Evolutionary conservation across 2,329 filamentous ascomycete genomes (phyloP).

Genomic region (Pseudogymnoascus sp.): DNA sequence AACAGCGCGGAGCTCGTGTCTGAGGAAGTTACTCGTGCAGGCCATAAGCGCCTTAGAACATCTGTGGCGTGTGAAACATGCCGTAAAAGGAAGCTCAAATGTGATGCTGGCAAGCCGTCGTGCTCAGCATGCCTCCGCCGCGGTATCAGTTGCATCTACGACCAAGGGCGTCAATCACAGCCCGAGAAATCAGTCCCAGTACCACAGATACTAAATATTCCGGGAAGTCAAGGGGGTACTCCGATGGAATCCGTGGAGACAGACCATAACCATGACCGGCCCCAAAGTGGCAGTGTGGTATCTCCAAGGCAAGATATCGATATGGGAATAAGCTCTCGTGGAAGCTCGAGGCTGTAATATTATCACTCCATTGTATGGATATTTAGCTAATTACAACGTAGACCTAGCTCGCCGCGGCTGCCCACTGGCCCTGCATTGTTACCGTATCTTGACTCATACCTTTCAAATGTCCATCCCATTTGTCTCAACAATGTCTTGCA

Average conservation of each 20-base stretch:
- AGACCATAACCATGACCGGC: not conserved
- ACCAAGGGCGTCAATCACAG: conserved; percentile 6
- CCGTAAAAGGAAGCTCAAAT: conserved; percentile 9
- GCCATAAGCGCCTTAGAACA: conserved; percentile 2
- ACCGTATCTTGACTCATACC: conserved; percentile 10
- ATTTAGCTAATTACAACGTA: not conserved
- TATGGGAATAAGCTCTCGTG: not conserved
- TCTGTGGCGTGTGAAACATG: conserved; percentile 11
- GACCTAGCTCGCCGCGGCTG: not conserved
- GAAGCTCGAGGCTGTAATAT: not conserved
- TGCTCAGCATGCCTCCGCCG: conserved; percentile 5
- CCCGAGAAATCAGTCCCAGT: not conserved
- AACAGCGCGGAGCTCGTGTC: not conserved
- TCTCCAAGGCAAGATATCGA: not conserved
- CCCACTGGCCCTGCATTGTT: not conserved
- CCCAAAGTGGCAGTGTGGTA: not conserved
- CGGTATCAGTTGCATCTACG: not conserved
- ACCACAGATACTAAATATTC: not conserved
- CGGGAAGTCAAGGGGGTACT: not conserved
- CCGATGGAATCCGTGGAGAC: not conserved
- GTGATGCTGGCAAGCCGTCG: not conserved
- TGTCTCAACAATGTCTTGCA: conserved; percentile 10
- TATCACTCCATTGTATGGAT: not conserved
- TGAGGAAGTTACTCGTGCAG: conserved; percentile 2
- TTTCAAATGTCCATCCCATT: conserved; percentile 8